Evolutionary conservation across 2,329 filamentous ascomycete genomes (phyloP).

Genomic region (Cercospora zeae-maydis): DNA sequence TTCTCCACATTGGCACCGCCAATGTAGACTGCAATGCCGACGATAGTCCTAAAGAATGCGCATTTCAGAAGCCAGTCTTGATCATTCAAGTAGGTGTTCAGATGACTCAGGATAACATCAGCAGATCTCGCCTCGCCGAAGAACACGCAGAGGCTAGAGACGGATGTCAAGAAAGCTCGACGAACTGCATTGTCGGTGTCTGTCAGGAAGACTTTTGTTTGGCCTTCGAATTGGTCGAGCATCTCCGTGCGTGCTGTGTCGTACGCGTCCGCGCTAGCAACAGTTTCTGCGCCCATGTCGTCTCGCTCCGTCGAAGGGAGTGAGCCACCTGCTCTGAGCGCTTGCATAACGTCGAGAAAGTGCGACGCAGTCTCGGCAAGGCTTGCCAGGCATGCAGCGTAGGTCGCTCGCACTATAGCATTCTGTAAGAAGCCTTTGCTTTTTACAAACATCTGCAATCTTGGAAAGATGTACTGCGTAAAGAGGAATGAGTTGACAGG

Average conservation of each 20-base stretch:
- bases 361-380: conserved; percentile 79
- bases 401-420: conserved; percentile 77
- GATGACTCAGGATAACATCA: conserved; percentile 90
- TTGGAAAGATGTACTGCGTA: conserved; percentile 62
- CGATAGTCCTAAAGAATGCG: conserved; percentile 92
- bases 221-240: conserved; percentile 76
- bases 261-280: conserved; percentile 64
- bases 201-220: conserved; percentile 85
- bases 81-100: conserved; percentile 97
- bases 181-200: conserved; percentile 82
- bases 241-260: conserved; percentile 83
- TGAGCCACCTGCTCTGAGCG: conserved; percentile 77
- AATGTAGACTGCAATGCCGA: conserved; percentile 86
- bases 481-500: conserved; percentile 66
- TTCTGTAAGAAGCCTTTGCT: conserved; percentile 46
- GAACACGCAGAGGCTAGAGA: conserved; percentile 89
- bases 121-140: conserved; percentile 89
- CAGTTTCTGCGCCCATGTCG: conserved; percentile 65
- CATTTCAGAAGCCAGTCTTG: conserved; percentile 95
- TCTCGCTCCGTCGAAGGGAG: conserved; percentile 77
- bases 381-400: conserved; percentile 86
- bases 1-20: conserved; percentile 87
- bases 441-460: conserved; percentile 56
- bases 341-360: conserved; percentile 88
- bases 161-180: conserved; percentile 84